Base-by-base conservation (phyloP, 371 early-diverging fungal species). In the Blakeslea trispora region DNA sequence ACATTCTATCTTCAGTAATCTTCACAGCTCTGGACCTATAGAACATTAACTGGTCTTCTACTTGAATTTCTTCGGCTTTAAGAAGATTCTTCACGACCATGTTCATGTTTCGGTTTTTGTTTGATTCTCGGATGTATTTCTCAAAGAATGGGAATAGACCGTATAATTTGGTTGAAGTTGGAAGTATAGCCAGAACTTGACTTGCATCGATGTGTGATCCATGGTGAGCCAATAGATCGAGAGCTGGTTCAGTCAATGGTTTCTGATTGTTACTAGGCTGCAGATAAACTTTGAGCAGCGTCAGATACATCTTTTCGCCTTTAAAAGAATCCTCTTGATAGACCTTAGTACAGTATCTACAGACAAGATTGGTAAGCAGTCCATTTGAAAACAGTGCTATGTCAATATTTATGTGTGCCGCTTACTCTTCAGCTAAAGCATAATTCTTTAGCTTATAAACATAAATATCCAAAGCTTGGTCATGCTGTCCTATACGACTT, bases 381-480 rank as follows among this genome's bases (percentile, higher is more conserved):
- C 37, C 14, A 7, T 37, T 37, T 37, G 37, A 10, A 13, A 10
- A 37, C 37, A 37, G 3, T 2, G 37, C 11, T 58, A 10, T 37
- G 11, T 37, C 7, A 7, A 28, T 7, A 7, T 28, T 28, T 28
- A 28, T 3, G 28, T 28, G 28, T 7, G 28, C 7, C 5, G 28
- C 78, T 55, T 74, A 92, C 79, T 89, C 84, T 72, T 94, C 91
- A 15, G 95, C 96, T 53, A 89, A 74, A 42, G 74, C 57, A 53
- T 86, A 86, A 58, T 87, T 85, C 17, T 79, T 69, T 17, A 95
- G 81, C 54, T 87, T 86, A 65, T 89, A 87, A 5, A 93, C 87
- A 61, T 91, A 87, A 49, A 96, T 86, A 48, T 80, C 72, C 28
- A 97, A 71, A 1, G 95, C 95, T 59, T 95, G 94, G 50, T 88